Evolutionary conservation across 1,284 basidiomycete species (phyloP).

Genomic region (Marasmius sp.): DNA sequence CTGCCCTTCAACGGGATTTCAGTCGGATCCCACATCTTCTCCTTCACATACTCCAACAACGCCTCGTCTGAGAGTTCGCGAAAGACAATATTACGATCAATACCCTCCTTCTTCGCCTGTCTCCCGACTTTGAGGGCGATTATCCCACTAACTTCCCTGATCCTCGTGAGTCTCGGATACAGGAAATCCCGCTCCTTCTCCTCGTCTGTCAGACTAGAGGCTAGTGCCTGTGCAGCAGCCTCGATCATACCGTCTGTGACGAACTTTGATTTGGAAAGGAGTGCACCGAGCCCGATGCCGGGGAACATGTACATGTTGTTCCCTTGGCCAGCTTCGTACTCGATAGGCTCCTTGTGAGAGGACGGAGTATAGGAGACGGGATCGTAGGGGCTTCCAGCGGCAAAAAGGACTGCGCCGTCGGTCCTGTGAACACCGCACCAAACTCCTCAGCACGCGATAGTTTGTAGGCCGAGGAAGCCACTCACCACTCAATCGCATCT

Average conservation of each 20-base stretch:
- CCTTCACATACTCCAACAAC: conserved; percentile 48
- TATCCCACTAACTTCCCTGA: conserved; percentile 65
- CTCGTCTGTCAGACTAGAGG: conserved; percentile 59
- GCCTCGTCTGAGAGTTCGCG: conserved; percentile 48
- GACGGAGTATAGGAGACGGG: conserved; percentile 42
- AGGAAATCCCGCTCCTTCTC: conserved; percentile 57
- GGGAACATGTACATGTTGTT: conserved; percentile 79
- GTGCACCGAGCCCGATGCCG: conserved; percentile 66
- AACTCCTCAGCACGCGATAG: conserved; percentile 3
- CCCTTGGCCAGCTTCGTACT: conserved; percentile 75
- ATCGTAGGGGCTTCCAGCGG: conserved; percentile 79
- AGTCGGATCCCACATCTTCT: conserved; percentile 58
- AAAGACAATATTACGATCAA: conserved; percentile 47
- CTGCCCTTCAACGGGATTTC: neutral
- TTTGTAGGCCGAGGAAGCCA: neutral
- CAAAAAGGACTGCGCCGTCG: conserved; percentile 70
- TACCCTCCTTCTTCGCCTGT: conserved; percentile 60
- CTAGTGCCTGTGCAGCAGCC: conserved; percentile 59
- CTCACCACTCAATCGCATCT: conserved; percentile 70
- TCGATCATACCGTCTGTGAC: conserved; percentile 68
- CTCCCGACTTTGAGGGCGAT: conserved; percentile 65
- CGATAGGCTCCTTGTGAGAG: conserved; percentile 30
- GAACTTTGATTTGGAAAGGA: conserved; percentile 57
- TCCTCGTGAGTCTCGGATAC: conserved; percentile 65
- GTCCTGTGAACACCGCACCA: conserved; percentile 39